Conservation (phyloP, 164 flowering plant genomes). For the Warburgia ugandensis region DNA sequence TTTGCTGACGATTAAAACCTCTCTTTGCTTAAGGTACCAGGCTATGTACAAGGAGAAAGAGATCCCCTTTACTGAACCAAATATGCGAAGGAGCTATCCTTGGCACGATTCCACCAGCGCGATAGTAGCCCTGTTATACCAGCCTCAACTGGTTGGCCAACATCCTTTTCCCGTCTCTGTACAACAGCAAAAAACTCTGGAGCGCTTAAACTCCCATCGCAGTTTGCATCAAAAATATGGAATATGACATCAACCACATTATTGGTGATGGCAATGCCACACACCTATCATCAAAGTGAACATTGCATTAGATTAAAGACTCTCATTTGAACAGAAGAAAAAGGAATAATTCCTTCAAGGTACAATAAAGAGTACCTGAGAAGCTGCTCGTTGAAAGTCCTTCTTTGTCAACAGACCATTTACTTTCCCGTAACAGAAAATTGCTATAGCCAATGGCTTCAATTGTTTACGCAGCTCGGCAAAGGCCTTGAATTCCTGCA, state of each 20-base stretch:
- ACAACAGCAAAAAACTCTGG: slow-evolving; percentile 76
- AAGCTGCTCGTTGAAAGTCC: slow-evolving; percentile 85
- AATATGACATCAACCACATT: slow-evolving; percentile 67
- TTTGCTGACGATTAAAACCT: neutral
- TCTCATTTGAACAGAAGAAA: neutral
- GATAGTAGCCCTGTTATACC: slow-evolving; percentile 50
- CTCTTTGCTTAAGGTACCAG: neutral
- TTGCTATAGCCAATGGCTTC: slow-evolving; percentile 65
- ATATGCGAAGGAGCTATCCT: slow-evolving; percentile 18
- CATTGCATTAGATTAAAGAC: neutral
- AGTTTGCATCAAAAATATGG: slow-evolving; percentile 66
- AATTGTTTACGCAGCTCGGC: slow-evolving; percentile 65
- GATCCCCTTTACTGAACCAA: slow-evolving; percentile 18
- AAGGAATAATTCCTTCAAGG: neutral
- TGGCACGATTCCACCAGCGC: slow-evolving; percentile 44
- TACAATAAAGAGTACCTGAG: slow-evolving; percentile 19
- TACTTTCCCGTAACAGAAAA: slow-evolving; percentile 72
- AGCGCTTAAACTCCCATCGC: slow-evolving; percentile 65
- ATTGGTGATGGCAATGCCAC: slow-evolving; percentile 56
- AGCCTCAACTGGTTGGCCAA: slow-evolving; percentile 39
- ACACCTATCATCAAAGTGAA: slow-evolving; percentile 43
- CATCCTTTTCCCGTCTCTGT: slow-evolving; percentile 52
- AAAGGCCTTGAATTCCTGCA: slow-evolving; percentile 61
- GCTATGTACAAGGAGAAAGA: neutral
- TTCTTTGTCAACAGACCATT: slow-evolving; percentile 60